Base-by-base conservation (phyloP, 139 green algal genomes). In the Volvox reticuliferus region DNA sequence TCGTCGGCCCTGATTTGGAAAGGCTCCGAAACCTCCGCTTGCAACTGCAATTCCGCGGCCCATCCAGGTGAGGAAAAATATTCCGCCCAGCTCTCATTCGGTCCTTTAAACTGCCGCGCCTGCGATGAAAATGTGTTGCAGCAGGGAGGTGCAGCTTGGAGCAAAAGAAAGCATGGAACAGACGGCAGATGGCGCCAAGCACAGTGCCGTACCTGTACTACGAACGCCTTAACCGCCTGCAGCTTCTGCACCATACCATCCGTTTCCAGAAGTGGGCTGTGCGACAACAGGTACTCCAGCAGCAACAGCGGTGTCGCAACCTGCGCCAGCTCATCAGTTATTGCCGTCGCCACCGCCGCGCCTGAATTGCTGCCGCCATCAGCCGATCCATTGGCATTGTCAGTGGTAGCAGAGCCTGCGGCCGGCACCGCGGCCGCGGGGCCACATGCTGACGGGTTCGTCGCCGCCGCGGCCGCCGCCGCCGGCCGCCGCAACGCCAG, bases 1-100 rank as follows among this genome's bases (percentile, higher is more conserved):
- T 92, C 88, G 17, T 82, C 82, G 0, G 91, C 93, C 2, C 88
- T 79, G 26, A 95, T 94, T 78, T 95, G 93, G 71, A 93, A 94
- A 50, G 55, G 75, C 79, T 84, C 88, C 79, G 65, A 89, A 19
- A 81, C 35, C 61, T 63, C 20, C 0, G 3, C 28, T 24, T 77
- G 30, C 26, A 91, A 28, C 44, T 61, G 19, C 75, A 92, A 67
- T 84, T 94, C 93, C 19, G 73, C 55, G 24, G 18, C 12, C 93
- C 93, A 95, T 24, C 14, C 93, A 35, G 37, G 14, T 5, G 75
- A 87, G 9, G 33, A 33, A 2, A 93, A 44, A 81, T 93, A 89
- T 17, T 76, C 20, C 2, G 36, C 26, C 92, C 92, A 94, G 78
- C 62, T 24, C 68, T 76, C 26, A 0, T 19, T 18, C 2, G 30